A percentile compares a stretch with the other conserved stretches of the same genome.
These are phyloP conservation scores for Zarea fungicola DNA, from an alignment of 2,329 filamentous ascomycete species.

Conservation along the genomic window DNA sequence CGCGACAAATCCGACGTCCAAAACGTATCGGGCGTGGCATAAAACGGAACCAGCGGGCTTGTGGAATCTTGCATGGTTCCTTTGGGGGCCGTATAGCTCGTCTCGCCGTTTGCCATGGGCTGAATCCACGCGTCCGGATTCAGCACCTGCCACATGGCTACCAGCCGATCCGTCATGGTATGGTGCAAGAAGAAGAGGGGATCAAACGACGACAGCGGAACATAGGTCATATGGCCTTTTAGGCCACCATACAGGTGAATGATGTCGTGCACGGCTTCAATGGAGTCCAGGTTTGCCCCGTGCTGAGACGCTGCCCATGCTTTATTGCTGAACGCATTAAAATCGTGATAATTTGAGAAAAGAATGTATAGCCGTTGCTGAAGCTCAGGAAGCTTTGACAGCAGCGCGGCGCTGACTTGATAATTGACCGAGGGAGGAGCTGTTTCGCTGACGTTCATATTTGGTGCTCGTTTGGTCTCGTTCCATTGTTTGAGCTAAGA, in stretches of 20 bases:
- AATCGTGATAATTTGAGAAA: constrained; percentile 62
- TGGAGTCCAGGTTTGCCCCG: constrained; percentile 52
- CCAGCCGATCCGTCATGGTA: constrained; percentile 66
- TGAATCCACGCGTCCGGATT: constrained; percentile 64
- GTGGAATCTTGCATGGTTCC: constrained; percentile 50
- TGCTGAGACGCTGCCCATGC: constrained; percentile 49
- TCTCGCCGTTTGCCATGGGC: constrained; percentile 47
- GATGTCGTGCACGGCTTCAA: constrained; percentile 60
- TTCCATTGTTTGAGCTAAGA: constrained; percentile 55
- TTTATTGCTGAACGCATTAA: constrained; percentile 65
- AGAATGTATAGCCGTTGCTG: constrained; percentile 62
- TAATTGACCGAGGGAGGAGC: constrained; percentile 52
- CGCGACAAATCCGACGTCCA: constrained; percentile 63
- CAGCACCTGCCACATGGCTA: constrained; percentile 72
- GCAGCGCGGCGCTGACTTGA: constrained; percentile 42
- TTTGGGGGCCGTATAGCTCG: constrained; percentile 55
- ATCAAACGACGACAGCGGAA: constrained; percentile 71
- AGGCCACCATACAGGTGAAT: constrained; percentile 55
- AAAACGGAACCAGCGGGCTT: constrained; percentile 64
- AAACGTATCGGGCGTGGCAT: constrained; percentile 49
- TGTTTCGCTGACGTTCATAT: constrained; percentile 23
- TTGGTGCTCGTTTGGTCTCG: constrained; percentile 54
- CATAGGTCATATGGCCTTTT: constrained; percentile 64
- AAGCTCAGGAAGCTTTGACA: constrained; percentile 45
- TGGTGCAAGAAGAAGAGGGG: constrained; percentile 77